phyloP scores from a whole-genome alignment of 306 rosid genomes.

The Abrus precatorius region DNA sequence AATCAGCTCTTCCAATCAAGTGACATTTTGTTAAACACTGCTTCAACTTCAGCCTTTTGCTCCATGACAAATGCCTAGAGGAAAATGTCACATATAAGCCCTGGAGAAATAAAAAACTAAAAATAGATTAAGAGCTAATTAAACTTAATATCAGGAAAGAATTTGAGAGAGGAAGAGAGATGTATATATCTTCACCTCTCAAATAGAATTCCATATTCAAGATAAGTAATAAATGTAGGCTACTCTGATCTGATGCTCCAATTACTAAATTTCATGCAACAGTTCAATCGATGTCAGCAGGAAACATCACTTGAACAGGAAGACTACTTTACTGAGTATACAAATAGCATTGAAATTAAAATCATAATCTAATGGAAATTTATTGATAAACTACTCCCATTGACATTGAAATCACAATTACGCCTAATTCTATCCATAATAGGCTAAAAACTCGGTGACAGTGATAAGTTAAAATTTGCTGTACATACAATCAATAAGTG shows the following conservation, averaged over 20 bases:
- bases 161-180: not conserved
- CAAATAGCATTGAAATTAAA: slow-evolving; percentile 30
- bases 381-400: not conserved
- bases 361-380: slow-evolving; percentile 1
- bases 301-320: not conserved
- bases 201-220: slow-evolving; percentile 1
- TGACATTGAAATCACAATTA: slow-evolving; percentile 1
- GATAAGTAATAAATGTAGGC: slow-evolving; percentile 20
- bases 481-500: slow-evolving; percentile 1
- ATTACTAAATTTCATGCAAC: slow-evolving; percentile 9
- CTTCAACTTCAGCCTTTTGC: slow-evolving; percentile 68
- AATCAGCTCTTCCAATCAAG: slow-evolving; percentile 65
- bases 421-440: not conserved
- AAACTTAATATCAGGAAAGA: slow-evolving; percentile 23
- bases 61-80: slow-evolving; percentile 60
- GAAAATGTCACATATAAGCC: slow-evolving; percentile 65
- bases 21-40: slow-evolving; percentile 57
- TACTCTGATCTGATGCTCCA: not conserved
- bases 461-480: not conserved
- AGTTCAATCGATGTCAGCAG: not conserved
- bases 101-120: slow-evolving; percentile 52
- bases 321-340: not conserved
- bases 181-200: slow-evolving; percentile 13
- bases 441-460: not conserved
- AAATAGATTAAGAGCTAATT: not conserved